These are phyloP conservation scores for Gossypium schwendimanii DNA, from an alignment of 441 rosid species.

Conservation along the genomic window DNA sequence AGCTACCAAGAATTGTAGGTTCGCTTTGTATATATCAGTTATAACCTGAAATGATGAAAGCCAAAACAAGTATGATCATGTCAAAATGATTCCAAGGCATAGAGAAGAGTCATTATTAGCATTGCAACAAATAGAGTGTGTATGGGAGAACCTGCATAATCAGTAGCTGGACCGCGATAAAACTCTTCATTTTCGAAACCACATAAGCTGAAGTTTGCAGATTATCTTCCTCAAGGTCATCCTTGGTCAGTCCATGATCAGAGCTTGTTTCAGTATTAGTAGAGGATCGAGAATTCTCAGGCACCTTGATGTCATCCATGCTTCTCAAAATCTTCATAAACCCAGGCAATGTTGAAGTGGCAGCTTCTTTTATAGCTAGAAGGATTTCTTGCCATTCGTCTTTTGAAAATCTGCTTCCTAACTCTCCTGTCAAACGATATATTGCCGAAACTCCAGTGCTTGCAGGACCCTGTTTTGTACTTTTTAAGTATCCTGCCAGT, in stretches of 20 bases:
- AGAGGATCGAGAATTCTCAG: slow-evolving; percentile 27
- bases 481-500: slow-evolving; percentile 66
- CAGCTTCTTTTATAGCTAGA: slow-evolving; percentile 66
- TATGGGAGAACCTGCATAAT: slow-evolving; percentile 57
- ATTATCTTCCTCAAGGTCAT: slow-evolving; percentile 70
- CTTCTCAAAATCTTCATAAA: slow-evolving; percentile 69
- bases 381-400: slow-evolving; percentile 80
- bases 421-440: slow-evolving; percentile 57
- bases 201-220: slow-evolving; percentile 81
- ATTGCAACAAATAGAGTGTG: background rate
- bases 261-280: slow-evolving; percentile 53
- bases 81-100: background rate
- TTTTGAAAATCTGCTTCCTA: slow-evolving; percentile 62
- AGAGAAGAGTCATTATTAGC: background rate
- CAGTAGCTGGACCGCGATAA: slow-evolving; percentile 71
- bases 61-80: background rate
- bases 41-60: slow-evolving; percentile 52
- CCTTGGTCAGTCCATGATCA: slow-evolving; percentile 48
- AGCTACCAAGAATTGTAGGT: slow-evolving; percentile 43
- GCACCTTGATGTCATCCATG: slow-evolving; percentile 58
- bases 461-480: slow-evolving; percentile 79
- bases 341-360: slow-evolving; percentile 54
- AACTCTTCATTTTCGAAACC: slow-evolving; percentile 73
- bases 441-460: slow-evolving; percentile 71
- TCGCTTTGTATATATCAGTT: slow-evolving; percentile 51